Evolutionary conservation across 2,329 filamentous ascomycete species (phyloP).

Genomic region (Microcera coccophila): DNA sequence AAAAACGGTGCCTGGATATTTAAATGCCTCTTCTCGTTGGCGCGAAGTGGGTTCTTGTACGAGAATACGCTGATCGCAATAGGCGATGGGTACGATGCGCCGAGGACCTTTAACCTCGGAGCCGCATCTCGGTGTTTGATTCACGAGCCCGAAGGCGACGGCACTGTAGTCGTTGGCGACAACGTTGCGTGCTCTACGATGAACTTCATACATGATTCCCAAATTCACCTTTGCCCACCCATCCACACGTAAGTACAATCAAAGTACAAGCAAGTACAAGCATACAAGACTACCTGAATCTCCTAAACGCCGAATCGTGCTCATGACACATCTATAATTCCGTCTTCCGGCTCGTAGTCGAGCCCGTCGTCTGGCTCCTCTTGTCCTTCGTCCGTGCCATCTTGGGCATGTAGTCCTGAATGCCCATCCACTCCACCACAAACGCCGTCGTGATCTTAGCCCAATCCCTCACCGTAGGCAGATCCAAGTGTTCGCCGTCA

Average conservation of each 20-base stretch:
- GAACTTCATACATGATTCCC: no score
- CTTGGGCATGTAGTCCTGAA: constrained; percentile 44
- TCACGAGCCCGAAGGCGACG: no score
- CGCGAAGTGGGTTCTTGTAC: no score
- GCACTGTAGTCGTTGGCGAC: no score
- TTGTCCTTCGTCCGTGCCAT: constrained; percentile 20
- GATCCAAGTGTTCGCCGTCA: constrained; percentile 78
- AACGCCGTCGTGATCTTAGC: constrained; percentile 79
- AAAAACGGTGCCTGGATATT: no score
- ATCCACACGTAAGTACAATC: no score
- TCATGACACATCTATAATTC: constrained; percentile 26
- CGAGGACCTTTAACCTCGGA: no score
- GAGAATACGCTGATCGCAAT: neutral
- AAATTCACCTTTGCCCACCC: no score
- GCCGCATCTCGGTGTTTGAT: no score
- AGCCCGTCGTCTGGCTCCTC: constrained; percentile 23
- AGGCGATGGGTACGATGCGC: neutral
- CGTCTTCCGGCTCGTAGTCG: constrained; percentile 28
- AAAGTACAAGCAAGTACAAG: no score
- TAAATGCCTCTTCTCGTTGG: constrained; percentile 11
- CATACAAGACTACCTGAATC: no score
- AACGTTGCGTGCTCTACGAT: no score
- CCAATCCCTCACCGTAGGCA: constrained; percentile 81
- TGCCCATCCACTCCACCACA: constrained; percentile 85
- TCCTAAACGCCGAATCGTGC: constrained; percentile 18